These are phyloP conservation scores for Lentinula guzmanii DNA, from an alignment of 768 basidiomycete genomes.

Conservation along the genomic window DNA sequence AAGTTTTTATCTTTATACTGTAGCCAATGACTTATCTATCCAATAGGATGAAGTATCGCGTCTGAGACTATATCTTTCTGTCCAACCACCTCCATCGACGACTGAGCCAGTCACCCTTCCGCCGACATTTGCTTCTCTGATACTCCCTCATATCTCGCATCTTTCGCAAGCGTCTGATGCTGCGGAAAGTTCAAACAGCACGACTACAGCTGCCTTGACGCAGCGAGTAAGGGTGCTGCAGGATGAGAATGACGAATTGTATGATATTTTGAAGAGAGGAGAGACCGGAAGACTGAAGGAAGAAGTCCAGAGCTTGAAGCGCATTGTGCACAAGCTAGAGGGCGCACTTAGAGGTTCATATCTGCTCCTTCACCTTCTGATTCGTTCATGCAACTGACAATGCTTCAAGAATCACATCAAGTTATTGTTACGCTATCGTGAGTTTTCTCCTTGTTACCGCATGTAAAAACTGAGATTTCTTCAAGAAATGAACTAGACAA, in stretches of 20 bases:
- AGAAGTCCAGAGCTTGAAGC: slow-evolving; percentile 64
- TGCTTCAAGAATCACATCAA: slow-evolving; percentile 63
- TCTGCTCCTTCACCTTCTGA: neutral
- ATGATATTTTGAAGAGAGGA: slow-evolving; percentile 63
- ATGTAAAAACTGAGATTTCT: neutral
- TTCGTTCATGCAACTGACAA: slow-evolving; percentile 7
- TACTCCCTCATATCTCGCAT: slow-evolving; percentile 60
- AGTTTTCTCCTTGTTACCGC: slow-evolving; percentile 23
- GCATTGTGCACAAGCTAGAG: slow-evolving; percentile 65
- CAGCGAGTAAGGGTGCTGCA: slow-evolving; percentile 70
- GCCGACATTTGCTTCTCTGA: slow-evolving; percentile 58
- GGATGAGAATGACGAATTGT: slow-evolving; percentile 85
- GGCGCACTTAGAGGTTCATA: slow-evolving; percentile 67
- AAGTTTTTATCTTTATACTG: slow-evolving; percentile 15
- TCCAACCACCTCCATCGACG: slow-evolving; percentile 53
- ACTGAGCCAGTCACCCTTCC: slow-evolving; percentile 67
- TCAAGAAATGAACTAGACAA: slow-evolving; percentile 71
- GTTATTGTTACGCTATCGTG: slow-evolving; percentile 69
- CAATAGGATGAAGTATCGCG: slow-evolving; percentile 67
- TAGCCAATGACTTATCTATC: slow-evolving; percentile 10
- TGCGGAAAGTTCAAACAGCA: slow-evolving; percentile 47
- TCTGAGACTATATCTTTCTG: slow-evolving; percentile 58
- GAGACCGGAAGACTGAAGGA: slow-evolving; percentile 82
- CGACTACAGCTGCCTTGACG: slow-evolving; percentile 54
- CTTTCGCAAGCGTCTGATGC: slow-evolving; percentile 23